Conservation (phyloP, 179 eudicot genomes). For the Patellifolia procumbens region DNA sequence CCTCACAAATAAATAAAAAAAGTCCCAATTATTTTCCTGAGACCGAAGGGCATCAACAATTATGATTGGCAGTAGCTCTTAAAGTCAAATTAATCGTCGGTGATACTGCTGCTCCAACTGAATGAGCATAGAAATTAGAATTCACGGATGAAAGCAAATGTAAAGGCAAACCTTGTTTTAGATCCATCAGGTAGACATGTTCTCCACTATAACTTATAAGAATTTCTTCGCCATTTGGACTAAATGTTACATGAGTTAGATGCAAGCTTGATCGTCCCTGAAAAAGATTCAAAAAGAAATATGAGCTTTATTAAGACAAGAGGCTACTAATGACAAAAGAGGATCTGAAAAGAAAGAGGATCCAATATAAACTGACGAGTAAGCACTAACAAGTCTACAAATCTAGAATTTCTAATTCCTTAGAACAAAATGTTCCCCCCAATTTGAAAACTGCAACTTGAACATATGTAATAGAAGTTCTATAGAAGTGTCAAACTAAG, state of each 20-base stretch:
- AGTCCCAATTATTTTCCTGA: not conserved
- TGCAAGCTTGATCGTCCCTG: slow-evolving; percentile 83
- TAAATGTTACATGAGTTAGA: slow-evolving; percentile 89
- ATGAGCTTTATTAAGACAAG: not conserved
- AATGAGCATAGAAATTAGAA: slow-evolving; percentile 5
- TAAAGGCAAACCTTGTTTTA: slow-evolving; percentile 56
- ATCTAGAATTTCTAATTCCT: no score
- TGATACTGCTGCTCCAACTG: not conserved
- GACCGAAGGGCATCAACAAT: not conserved
- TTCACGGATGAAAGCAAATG: not conserved
- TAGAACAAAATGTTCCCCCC: no score
- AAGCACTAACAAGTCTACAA: no score
- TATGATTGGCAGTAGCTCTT: not conserved
- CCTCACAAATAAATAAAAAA: not conserved
- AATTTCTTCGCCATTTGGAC: slow-evolving; percentile 89
- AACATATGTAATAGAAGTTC: no score
- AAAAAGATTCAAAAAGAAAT: slow-evolving; percentile 8
- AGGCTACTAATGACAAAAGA: no score
- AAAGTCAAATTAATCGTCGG: not conserved
- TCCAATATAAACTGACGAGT: no score
- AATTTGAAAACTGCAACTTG: no score
- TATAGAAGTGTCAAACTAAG: no score
- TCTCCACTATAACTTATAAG: slow-evolving; percentile 93
- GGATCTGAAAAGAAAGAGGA: no score
- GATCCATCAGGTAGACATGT: slow-evolving; percentile 92